Base-by-base conservation (phyloP, 164 flowering plant genomes). In the Echeveria elegans region DNA sequence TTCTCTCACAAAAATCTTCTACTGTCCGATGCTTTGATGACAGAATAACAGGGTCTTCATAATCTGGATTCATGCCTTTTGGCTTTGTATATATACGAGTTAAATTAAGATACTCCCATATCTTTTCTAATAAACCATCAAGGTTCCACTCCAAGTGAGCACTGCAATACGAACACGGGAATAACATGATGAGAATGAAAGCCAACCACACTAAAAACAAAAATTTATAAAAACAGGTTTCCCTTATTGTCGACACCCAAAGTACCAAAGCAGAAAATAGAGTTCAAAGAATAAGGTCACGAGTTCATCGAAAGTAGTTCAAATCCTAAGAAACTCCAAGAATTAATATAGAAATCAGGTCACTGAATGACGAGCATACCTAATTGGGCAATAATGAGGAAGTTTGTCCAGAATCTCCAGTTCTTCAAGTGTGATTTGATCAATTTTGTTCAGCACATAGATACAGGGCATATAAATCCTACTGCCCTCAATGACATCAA, bases 11-110 rank as follows among this genome's bases (percentile, higher is more conserved):
- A 81, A 94, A 94, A 74, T 94, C 98, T 76, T 88, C 95, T 26
- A 94, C 95, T 15, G 95, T 94, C 72, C 85, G 85, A 67, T 26
- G 86, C 79, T 80, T 91, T 24, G 98, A 91, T 43, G 97, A 94
- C 52, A 94, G 75, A 43, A 94, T 94, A 19, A 94, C 98, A 28
- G 98, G 98, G 70, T 94, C 98, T 67, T 91, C 92, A 76, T 91
- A 94, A 69, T 94, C 98, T 43, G 98, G 98, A 79, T 94, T 94
- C 96, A 94, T 80, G 62, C 97, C 99, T 81, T 95, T 95, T 10
- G 99, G 99, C 73, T 95, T 95, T 18, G 97, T 95, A 79, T 95
- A 92, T 74, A 95, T 90, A 61, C 97, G 97, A 70, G 99, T 95
- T 64, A 95, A 77, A 66, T 75, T 41, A 7, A 95, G 92, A 78